phyloP scores from a whole-genome alignment of 73 alveolate species.

The Paramecium tetraurelia region DNA sequence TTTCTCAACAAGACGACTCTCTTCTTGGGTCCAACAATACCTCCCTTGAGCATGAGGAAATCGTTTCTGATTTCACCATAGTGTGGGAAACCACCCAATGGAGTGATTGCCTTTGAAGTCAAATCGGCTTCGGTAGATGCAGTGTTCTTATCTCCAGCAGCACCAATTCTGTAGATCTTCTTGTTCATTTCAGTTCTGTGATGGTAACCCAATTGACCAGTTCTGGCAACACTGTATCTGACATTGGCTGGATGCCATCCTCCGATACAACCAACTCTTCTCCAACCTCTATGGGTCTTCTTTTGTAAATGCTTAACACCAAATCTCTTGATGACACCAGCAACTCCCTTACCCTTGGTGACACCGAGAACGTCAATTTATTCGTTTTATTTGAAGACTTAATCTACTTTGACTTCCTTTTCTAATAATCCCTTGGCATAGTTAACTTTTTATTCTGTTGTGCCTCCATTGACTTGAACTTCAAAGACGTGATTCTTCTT shows the following conservation, averaged over 20 bases:
- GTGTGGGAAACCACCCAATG: conserved; percentile 99
- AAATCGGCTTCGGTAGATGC: conserved; percentile 99
- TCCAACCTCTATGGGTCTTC: conserved; percentile 99
- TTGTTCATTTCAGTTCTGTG: conserved; percentile 99
- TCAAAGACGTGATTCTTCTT: conserved; percentile 99
- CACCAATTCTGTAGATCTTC: conserved; percentile 99
- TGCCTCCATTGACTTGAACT: conserved; percentile 99
- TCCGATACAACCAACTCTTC: conserved; percentile 99
- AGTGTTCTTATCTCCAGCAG: conserved; percentile 85
- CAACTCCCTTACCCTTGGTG: conserved; percentile 99
- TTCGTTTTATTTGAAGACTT: conserved; percentile 96
- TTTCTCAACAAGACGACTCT: conserved; percentile 98
- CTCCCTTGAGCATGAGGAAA: conserved; percentile 98
- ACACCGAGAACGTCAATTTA: conserved; percentile 97
- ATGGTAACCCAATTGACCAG: conserved; percentile 99
- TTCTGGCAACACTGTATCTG: conserved; percentile 98
- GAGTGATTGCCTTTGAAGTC: conserved; percentile 97
- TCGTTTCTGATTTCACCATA: conserved; percentile 98
- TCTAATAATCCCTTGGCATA: conserved; percentile 95
- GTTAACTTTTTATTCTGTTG: conserved; percentile 89
- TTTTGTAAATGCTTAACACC: conserved; percentile 98
- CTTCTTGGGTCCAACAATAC: conserved; percentile 98
- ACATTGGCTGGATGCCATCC: conserved; percentile 99
- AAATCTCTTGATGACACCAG: conserved; percentile 99
- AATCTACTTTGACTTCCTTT: conserved; percentile 95